Evolutionary conservation across 2,329 filamentous ascomycete species (phyloP).

Genomic region (Laburnicola sp.): DNA sequence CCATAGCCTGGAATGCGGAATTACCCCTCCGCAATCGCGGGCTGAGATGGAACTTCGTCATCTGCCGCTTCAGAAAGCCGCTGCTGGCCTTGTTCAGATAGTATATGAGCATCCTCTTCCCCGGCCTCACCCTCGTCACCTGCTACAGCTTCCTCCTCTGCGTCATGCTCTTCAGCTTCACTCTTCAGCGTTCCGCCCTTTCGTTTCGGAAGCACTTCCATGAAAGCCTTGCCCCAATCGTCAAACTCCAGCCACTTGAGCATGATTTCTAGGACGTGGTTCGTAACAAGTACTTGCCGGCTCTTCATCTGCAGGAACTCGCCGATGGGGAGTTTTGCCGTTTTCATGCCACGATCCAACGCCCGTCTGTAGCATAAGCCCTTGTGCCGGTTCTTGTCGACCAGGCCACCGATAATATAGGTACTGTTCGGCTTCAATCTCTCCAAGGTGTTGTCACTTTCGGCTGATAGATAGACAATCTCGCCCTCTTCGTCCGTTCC

Average conservation of each 20-base stretch:
- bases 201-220: conserved; percentile 83
- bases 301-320: conserved; percentile 91
- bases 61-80: not conserved
- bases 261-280: conserved; percentile 98
- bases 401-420: conserved; percentile 91
- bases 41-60: no score
- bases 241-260: conserved; percentile 85
- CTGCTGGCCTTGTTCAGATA: not conserved
- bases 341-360: conserved; percentile 73
- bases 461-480: conserved; percentile 87
- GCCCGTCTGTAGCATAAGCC: conserved; percentile 88
- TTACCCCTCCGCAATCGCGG: no score
- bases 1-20: no score
- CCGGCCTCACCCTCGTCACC: conserved; percentile 15
- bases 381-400: conserved; percentile 96
- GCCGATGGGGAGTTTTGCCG: conserved; percentile 91
- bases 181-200: conserved; percentile 75
- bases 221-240: conserved; percentile 89
- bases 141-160: conserved; percentile 18
- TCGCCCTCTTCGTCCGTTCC: conserved; percentile 51
- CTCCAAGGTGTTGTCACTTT: conserved; percentile 83
- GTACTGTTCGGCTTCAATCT: conserved; percentile 83
- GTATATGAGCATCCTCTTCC: not conserved
- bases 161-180: conserved; percentile 18
- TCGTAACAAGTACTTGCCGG: conserved; percentile 84